Evolutionary conservation across 2,329 filamentous ascomycete species (phyloP), one percentile per base, ranked within the genome.

Genomic region (Clonostachys byssicola): DNA sequence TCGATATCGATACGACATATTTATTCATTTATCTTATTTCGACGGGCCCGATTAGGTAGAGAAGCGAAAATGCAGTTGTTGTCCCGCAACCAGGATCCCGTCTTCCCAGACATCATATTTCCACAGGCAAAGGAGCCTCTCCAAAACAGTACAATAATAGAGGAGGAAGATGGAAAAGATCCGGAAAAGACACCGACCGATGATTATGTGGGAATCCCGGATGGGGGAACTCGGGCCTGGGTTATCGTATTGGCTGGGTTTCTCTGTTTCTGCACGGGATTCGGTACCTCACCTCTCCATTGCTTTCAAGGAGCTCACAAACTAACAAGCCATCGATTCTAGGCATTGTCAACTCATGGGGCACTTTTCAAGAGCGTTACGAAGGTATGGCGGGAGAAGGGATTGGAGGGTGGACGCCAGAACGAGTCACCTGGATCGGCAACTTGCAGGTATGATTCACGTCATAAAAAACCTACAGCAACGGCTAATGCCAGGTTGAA

Each of bases 341-440:
- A 62, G 60, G 59, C 8, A 46, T 62, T 13, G n/a, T 62, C 17
- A 63, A 67, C 51, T 60, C 73, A n/a, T 81, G 79, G 50, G 78
- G 78, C 5, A 71, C 75, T 4, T 82, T 78, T 47, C 77, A 82
- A 50, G 70, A 71, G 5, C 74, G 75, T 58, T 83, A 81, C 51
- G 52, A 34, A 34, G 6, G 66, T 60, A 45, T 55, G 66, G 54
- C 51, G 62, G 41, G 47, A 71, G 54, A 44, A 40, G 30, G 51
- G 56, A n/a, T n/a, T n/a, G n/a, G n/a, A n/a, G n/a, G n/a, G 39
- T 33, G 40, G 33, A 23, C 33, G 9, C 34, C 44, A 30, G 23
- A 3, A 30, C 23, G 23, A 40, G 54, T 73, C 14, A 63, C 68
- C 17, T 74, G 70, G 70, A 71, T 75, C 40, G 71, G 72, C 12